Evolutionary conservation across 768 basidiomycete species (phyloP), one percentile per base, ranked within the genome.

Genomic region (Boletus reticulatus): DNA sequence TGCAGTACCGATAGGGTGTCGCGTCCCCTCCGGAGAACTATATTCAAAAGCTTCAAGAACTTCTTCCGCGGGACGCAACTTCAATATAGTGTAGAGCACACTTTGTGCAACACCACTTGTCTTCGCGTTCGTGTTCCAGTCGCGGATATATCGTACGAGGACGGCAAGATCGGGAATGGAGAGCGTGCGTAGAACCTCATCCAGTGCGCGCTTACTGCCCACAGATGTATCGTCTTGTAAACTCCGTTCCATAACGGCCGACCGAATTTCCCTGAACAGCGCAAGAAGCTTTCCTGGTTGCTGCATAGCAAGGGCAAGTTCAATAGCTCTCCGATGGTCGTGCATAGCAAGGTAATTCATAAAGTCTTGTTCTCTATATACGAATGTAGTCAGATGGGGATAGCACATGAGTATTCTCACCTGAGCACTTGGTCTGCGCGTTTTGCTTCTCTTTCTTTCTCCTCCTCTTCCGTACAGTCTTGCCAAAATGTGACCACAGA

Each of bases 401-500:
- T 38, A 19, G 29, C n/a, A 37, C 20, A 10, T 1, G 39, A 43
- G 43, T 19, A 16, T 24, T 77, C 89, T 65, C 66, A 95, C 96
- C 89, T 91, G 62, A 91, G 78, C 43, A 92, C 90, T 57, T 85
- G 72, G 52, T 89, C 82, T 13, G 84, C 83, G 22, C 91, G 82
- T 64, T 87, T 84, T 6, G 78, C 73, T 63, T 89, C 88, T 67
- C 85, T 88, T 69, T 92, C 88, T 37, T 76, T 74, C 61, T 89
- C 86, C 58, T 90, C 80, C 60, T 90, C 86, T 67, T 89, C 90
- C 0, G 95, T 97, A 58, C 88, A 92, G 70, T 98, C 96, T 72
- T 92, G 80, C 97, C 97, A 98, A 68, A 99, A 89, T 4, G 93
- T 98, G 55, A 97, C 84, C 10, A 97, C 81, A 13, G 96, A 98